These are phyloP conservation scores for Leccinum aurantiacum DNA, from an alignment of 768 basidiomycete species.

Conservation along the genomic window DNA sequence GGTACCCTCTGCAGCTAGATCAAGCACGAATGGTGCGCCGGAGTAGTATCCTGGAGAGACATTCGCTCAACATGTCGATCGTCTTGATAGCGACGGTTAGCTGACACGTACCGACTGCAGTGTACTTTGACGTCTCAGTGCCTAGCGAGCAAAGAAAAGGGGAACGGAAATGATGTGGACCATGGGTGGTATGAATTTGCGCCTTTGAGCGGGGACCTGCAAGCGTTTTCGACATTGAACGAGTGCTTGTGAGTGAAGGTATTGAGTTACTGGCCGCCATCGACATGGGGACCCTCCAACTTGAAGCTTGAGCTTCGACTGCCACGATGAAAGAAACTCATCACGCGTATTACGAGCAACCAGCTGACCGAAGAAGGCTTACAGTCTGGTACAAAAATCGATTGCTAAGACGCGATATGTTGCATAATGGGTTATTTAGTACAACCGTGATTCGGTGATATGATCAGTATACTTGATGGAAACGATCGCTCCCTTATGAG, in stretches of 20 bases:
- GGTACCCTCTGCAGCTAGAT: conserved; percentile 42
- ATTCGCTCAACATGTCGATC: neutral
- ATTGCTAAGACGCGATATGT: neutral
- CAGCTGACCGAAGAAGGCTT: neutral
- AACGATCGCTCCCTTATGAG: neutral
- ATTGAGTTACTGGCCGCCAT: neutral
- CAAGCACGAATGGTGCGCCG: conserved; percentile 49
- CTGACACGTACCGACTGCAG: conserved; percentile 40
- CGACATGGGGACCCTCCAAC: neutral
- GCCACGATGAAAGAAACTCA: neutral
- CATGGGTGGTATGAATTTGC: neutral
- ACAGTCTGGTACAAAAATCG: neutral
- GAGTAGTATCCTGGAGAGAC: conserved; percentile 52
- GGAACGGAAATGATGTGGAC: neutral
- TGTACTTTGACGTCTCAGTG: conserved; percentile 37
- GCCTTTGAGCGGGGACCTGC: conserved; percentile 33
- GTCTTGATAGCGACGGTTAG: no score
- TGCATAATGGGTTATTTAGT: conserved; percentile 9
- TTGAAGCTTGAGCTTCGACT: neutral
- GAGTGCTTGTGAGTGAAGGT: neutral
- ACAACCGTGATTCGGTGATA: conserved; percentile 6
- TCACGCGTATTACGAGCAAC: no score
- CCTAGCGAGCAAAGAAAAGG: conserved; percentile 14
- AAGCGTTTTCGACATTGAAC: conserved; percentile 29
- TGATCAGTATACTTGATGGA: neutral